Evolutionary conservation across 495 filamentous ascomycete genomes (phyloP).

Genomic region (Cercophora sp.): DNA sequence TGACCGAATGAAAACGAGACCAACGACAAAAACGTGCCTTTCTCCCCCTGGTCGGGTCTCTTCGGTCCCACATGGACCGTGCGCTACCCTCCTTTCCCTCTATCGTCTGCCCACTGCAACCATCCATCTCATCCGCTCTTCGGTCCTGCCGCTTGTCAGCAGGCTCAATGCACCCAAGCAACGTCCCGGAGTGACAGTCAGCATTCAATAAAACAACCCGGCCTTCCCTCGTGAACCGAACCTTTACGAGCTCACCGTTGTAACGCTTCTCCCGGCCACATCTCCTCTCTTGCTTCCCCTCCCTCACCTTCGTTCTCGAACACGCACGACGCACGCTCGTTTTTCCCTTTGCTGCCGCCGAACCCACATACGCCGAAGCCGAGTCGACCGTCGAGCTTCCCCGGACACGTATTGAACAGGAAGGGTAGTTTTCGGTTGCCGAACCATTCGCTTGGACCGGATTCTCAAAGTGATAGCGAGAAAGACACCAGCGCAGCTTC

Average conservation of each 20-base stretch:
- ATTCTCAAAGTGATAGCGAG: background rate
- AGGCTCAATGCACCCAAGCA: slow-evolving; percentile 24
- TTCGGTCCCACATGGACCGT: no score
- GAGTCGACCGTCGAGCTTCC: background rate
- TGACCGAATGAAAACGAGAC: no score
- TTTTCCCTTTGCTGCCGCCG: background rate
- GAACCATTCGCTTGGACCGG: slow-evolving; percentile 1
- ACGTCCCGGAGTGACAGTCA: slow-evolving; percentile 4
- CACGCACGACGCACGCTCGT: slow-evolving; percentile 2
- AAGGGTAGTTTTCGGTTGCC: background rate
- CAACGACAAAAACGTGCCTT: no score
- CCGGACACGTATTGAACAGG: slow-evolving; percentile 1
- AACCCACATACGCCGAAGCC: background rate
- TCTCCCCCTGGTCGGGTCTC: no score
- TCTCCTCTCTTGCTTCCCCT: background rate
- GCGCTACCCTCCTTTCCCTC: no score
- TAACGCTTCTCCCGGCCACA: background rate
- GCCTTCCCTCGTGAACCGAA: background rate
- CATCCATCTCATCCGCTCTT: no score
- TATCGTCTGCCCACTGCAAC: no score
- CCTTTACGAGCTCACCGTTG: background rate
- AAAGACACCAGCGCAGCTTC: no score
- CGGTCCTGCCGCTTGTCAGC: slow-evolving; percentile 18
- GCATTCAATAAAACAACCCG: slow-evolving; percentile 3
- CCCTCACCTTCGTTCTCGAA: background rate